Evolutionary conservation across 1,284 basidiomycete genomes (phyloP).

Genomic region (Cystobasidiaceae sp.): DNA sequence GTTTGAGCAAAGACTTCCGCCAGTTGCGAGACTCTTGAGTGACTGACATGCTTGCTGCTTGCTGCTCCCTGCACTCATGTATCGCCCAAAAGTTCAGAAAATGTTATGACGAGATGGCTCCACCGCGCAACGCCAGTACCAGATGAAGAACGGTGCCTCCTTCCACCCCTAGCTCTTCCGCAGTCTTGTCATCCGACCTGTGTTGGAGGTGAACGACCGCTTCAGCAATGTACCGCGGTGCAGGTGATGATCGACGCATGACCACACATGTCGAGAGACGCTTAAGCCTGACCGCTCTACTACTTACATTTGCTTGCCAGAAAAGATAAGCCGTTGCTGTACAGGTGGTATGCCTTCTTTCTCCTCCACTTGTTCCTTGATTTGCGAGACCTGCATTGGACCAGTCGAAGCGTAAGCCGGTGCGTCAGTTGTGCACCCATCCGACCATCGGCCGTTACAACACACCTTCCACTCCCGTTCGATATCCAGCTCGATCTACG

Average conservation of each 20-base stretch:
- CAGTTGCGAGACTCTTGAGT: too few relatives aligned
- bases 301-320: conserved; percentile 93
- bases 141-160: conserved; percentile 84
- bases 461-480: conserved; percentile 81
- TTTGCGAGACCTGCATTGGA: conserved; percentile 46
- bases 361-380: conserved; percentile 99
- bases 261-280: too few relatives aligned
- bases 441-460: conserved; percentile 5
- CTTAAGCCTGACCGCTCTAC: neutral
- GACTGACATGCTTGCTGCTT: too few relatives aligned
- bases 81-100: too few relatives aligned
- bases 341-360: conserved; percentile 97
- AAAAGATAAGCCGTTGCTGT: conserved; percentile 92
- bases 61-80: too few relatives aligned
- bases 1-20: too few relatives aligned
- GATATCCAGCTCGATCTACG: conserved; percentile 97
- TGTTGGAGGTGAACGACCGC: too few relatives aligned
- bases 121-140: conserved; percentile 86
- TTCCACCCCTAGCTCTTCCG: conserved; percentile 71
- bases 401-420: too few relatives aligned
- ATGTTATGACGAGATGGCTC: too few relatives aligned
- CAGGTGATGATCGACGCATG: too few relatives aligned
- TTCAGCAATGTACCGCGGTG: too few relatives aligned
- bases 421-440: too few relatives aligned
- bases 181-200: conserved; percentile 77